Evolutionary conservation across 2,329 filamentous ascomycete genomes (phyloP).

Genomic region (Botrytis aclada): DNA sequence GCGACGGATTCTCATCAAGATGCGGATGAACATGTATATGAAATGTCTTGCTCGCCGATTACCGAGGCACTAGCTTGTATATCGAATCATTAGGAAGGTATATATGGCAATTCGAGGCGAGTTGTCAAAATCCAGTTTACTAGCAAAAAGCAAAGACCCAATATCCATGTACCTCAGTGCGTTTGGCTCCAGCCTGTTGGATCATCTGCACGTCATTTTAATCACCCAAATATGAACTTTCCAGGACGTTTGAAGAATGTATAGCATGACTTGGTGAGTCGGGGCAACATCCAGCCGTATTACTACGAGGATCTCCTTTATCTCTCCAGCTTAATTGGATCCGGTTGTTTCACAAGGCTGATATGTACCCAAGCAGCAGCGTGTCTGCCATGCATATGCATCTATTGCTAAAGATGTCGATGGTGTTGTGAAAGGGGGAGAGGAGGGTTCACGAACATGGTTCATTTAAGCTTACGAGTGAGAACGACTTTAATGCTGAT

Average conservation of each 20-base stretch:
- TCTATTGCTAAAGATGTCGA: neutral
- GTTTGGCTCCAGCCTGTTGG: neutral
- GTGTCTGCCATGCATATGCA: constrained; percentile 5
- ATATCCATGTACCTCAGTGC: neutral
- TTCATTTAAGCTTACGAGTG: neutral
- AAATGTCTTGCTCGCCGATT: neutral
- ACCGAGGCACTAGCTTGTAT: neutral
- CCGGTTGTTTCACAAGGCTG: constrained; percentile 26
- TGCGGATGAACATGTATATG: neutral
- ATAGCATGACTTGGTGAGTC: neutral
- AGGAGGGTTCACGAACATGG: neutral
- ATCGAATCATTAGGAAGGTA: neutral
- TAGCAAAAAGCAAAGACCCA: neutral
- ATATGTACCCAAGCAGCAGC: constrained; percentile 17
- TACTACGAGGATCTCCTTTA: neutral
- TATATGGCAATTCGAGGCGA: neutral
- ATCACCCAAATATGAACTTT: neutral
- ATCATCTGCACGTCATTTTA: constrained; percentile 1
- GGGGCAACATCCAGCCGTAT: constrained; percentile 8
- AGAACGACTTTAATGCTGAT: neutral
- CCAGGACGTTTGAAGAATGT: neutral
- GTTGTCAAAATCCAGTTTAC: neutral
- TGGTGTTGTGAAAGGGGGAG: neutral
- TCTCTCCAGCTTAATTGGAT: constrained; percentile 18
- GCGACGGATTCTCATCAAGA: neutral